Evolutionary conservation across 2,329 filamentous ascomycete species (phyloP), one percentile per base, ranked within the genome.

Genomic region (Rutstroemia sp.): DNA sequence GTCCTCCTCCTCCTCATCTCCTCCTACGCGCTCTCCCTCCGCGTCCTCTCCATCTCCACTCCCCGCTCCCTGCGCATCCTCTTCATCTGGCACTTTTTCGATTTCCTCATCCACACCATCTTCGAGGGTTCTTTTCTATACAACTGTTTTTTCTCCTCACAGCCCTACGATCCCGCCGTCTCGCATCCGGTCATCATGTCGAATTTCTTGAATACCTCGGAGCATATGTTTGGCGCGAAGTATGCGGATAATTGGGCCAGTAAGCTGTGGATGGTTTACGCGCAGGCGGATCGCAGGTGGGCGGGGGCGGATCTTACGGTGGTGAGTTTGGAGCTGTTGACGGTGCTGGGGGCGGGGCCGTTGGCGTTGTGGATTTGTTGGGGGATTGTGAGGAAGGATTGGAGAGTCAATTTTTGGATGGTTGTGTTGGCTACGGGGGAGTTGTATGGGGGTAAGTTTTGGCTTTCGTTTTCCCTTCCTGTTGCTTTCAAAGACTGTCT

Each of bases 71-170:
- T 79, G 56, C 90, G 91, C 60, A 75, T 88, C 69, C 84, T 96
- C 62, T 96, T 96, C 79, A 81, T 95, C 73, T 96, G 92, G 92
- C 92, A 96, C 75, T 80, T 89, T 39, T 95, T 95, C 74, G 92
- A 96, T 71, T 90, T 90, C 34, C 80, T 96, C 45, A 92, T 92
- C 67, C 94, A 99, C 75, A 83, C 95, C 72, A 77, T 90, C 70
- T 87, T 97, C 70, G 92, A 97, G 75, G 92, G 90, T 54, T 87
- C 84, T 67, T 97, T 90, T 73, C 83, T 96, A 23, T 96, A 91
- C 78, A 90, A 95, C 74, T 95, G 90, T 76, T 95, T 97, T 79
- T 92, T 91, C 79, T 79, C 79, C 63, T 83, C 62, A 9, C 34
- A 47, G 5, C 79, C 87, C 25, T 66, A 64, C 52, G 58, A 64